Evolutionary conservation across 441 rosid genomes (phyloP), one percentile per base, ranked within the genome.

Genomic region (Erysimum pusillum): DNA sequence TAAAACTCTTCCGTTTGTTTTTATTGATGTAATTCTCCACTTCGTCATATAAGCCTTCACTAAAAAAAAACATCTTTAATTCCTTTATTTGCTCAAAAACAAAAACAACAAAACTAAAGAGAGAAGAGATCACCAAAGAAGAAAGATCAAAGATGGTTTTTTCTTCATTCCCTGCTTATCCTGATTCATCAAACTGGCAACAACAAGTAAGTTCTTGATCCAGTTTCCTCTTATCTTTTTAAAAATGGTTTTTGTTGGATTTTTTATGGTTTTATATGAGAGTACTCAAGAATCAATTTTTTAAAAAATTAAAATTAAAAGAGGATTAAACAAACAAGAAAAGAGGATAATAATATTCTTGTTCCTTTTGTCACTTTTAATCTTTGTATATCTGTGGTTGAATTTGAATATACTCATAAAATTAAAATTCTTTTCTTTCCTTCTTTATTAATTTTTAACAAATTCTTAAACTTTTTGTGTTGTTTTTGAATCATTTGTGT

Each of bases 131-230:
- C 74, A 67, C 73, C 74, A 67, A 76, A 79, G 69, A 73, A 75
- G 63, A 69, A 66, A 76, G 75, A 72, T 61, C 79, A 76, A 85
- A 79, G 73, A 88, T 88, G 92, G 88, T 78, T 76, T 86, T 86
- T 80, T 76, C 92, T 42, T 85, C 92, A 31, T 82, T 81, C 65
- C 87, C 92, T 46, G 64, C 77, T 76, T 88, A 80, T 85, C 78
- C 84, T 79, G 92, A 88, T 86, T 81, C 87, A 54, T 83, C 87
- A 82, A 85, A 86, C 77, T 86, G 92, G 92, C 90, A 85, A 35
- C 90, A 85, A 25, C 90, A 86, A 84, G 90, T 86, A 83, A 75
- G 81, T 69, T 62, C 57, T 64, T 75, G 51, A 64, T 59, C 15
- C n/a, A 1, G 14, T 25, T 5, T 20, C 42, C 31, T 3, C 35